phyloP scores from a whole-genome alignment of 2,329 filamentous ascomycete genomes.

The Akanthomyces dipterigenus region DNA sequence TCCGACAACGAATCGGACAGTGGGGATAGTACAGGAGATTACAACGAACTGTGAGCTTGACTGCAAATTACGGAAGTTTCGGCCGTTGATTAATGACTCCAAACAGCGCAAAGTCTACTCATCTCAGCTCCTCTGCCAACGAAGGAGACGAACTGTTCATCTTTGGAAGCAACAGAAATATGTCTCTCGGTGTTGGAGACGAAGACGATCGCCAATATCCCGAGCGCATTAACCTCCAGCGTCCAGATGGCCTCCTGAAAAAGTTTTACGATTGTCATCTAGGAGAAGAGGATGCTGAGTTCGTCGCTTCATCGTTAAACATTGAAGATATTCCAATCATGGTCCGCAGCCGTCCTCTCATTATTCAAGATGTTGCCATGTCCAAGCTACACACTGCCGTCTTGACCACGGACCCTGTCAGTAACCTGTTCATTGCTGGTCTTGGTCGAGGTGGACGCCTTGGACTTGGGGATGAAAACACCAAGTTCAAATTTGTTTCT shows the following conservation, averaged over 20 bases:
- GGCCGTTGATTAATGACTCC: neutral
- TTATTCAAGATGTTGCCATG: constrained; percentile 76
- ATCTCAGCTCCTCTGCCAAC: constrained; percentile 12
- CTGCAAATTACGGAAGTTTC: neutral
- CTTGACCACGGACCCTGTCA: constrained; percentile 76
- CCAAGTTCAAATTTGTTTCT: constrained; percentile 77
- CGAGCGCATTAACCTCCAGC: constrained; percentile 69
- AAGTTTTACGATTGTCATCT: constrained; percentile 66
- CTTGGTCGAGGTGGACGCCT: constrained; percentile 86
- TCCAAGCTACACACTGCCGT: constrained; percentile 90
- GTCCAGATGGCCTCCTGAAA: constrained; percentile 70
- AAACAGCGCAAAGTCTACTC: neutral
- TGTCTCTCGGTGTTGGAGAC: constrained; percentile 89
- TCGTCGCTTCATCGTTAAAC: constrained; percentile 21
- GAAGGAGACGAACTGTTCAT: constrained; percentile 80
- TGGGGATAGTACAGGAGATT: constrained; percentile 37
- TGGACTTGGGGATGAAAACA: constrained; percentile 83
- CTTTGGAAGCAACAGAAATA: constrained; percentile 94
- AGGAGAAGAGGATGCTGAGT: constrained; percentile 34
- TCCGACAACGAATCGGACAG: constrained; percentile 47
- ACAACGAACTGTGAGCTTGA: constrained; percentile 23
- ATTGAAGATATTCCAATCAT: constrained; percentile 60
- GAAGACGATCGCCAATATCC: constrained; percentile 92
- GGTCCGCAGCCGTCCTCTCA: constrained; percentile 63
- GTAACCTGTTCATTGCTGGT: constrained; percentile 88